These are phyloP conservation scores for Firmiana major DNA, from an alignment of 345 rosid species.

Conservation along the genomic window DNA sequence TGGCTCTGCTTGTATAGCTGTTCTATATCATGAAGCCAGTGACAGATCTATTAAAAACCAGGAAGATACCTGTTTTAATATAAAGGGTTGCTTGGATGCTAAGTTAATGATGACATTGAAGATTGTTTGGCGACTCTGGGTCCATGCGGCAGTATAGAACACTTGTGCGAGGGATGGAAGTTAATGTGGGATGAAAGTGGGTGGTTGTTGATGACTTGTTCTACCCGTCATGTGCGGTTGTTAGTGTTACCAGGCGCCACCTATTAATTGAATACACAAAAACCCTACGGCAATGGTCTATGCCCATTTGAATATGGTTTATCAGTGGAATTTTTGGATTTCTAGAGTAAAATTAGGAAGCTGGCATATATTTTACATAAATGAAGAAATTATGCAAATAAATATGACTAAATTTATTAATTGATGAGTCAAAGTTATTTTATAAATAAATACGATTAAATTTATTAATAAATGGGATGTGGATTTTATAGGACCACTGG, in stretches of 20 bases:
- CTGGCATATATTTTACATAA: no score
- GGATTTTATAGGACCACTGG: background rate
- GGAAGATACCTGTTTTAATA: background rate
- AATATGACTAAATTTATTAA: no score
- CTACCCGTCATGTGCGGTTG: background rate
- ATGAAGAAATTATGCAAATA: no score
- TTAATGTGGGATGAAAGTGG: background rate
- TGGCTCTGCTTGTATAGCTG: background rate
- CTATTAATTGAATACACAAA: no score
- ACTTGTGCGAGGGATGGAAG: background rate
- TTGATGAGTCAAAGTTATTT: no score
- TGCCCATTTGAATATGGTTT: no score
- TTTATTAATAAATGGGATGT: no score
- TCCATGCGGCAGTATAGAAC: background rate
- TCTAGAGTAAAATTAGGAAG: no score
- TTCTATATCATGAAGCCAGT: background rate
- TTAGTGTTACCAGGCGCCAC: background rate
- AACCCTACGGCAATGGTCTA: no score
- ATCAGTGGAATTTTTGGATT: no score
- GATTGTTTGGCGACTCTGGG: background rate
- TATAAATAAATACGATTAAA: no score
- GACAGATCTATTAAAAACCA: background rate
- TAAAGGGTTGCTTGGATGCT: background rate
- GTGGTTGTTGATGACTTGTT: background rate
- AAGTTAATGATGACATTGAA: background rate